A percentile compares a stretch with the other conserved stretches of the same genome.
phyloP scores from a whole-genome alignment of 208 protist species.

The Vickermania ingenoplastis region DNA sequence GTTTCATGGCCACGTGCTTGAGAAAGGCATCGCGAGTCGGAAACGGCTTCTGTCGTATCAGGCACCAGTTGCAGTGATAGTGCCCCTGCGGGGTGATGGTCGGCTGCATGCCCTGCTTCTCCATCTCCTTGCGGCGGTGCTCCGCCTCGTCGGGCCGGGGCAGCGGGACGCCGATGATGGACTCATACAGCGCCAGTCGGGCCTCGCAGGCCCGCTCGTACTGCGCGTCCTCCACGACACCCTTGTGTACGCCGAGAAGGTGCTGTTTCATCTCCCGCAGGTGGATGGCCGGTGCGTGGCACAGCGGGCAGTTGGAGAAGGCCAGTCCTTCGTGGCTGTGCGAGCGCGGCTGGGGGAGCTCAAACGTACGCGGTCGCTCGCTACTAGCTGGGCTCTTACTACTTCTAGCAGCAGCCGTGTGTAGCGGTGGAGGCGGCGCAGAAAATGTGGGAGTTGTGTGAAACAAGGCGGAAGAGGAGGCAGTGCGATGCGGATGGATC shows the following conservation, averaged over 20 bases:
- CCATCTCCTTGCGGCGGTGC: background rate
- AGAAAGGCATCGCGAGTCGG: conserved; percentile 74
- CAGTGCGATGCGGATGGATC: too few species aligned
- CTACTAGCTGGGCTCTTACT: background rate
- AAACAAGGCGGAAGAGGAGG: too few species aligned
- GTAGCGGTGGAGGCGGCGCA: too few species aligned
- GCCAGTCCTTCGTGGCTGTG: conserved; percentile 55
- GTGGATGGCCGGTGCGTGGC: conserved; percentile 23
- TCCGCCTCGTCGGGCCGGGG: background rate
- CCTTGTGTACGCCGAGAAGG: conserved; percentile 39
- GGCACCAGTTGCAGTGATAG: conserved; percentile 85
- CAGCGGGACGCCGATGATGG: conserved; percentile 44
- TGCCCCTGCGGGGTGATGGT: conserved; percentile 40
- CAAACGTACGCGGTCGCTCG: background rate
- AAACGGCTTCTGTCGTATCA: conserved; percentile 19
- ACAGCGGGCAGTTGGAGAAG: conserved; percentile 60
- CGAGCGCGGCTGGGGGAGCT: conserved; percentile 14
- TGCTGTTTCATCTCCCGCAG: conserved; percentile 64
- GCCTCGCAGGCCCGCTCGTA: conserved; percentile 43
- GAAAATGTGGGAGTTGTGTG: too few species aligned
- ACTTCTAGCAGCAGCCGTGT: background rate
- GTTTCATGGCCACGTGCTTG: conserved; percentile 56
- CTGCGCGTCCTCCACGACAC: conserved; percentile 30
- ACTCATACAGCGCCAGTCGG: conserved; percentile 54
- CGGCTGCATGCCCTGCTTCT: conserved; percentile 21